phyloP scores from a whole-genome alignment of 2,329 filamentous ascomycete species.

The Aspergillus fructus region DNA sequence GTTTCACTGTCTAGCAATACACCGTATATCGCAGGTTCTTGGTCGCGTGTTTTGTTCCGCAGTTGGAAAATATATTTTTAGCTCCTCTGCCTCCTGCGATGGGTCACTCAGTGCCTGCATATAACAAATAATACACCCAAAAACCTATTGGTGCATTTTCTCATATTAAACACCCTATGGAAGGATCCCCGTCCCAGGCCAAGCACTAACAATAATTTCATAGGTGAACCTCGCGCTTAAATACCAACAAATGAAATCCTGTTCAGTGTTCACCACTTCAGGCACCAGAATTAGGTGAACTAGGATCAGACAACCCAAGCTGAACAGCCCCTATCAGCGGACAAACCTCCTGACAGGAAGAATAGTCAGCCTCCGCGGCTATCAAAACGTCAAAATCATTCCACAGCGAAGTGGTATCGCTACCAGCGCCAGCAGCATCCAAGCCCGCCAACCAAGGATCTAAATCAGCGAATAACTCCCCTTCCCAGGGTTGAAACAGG shows the following conservation, averaged over 20 bases:
- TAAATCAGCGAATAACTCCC: background rate
- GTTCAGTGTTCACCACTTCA: background rate
- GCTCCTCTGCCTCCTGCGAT: too few species aligned
- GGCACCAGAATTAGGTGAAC: background rate
- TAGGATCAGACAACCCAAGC: background rate
- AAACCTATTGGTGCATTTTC: too few species aligned
- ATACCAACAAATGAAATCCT: background rate
- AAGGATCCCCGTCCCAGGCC: too few species aligned
- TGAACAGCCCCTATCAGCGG: constrained; percentile 5
- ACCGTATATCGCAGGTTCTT: background rate
- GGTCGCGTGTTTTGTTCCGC: too few species aligned
- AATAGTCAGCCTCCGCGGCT: constrained; percentile 25
- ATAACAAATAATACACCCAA: too few species aligned
- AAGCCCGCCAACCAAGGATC: background rate
- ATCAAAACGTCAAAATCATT: constrained; percentile 40
- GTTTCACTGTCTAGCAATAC: background rate
- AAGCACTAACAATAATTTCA: too few species aligned
- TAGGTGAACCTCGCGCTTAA: background rate
- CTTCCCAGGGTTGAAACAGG: background rate
- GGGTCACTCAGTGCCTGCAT: too few species aligned
- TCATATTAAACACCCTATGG: too few species aligned
- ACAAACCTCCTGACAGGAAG: constrained; percentile 6
- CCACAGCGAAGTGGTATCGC: constrained; percentile 22
- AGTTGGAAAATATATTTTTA: too few species aligned
- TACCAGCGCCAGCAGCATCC: background rate